These are phyloP conservation scores for Eutrema yunnanense DNA, from an alignment of 345 rosid genomes.

Conservation along the genomic window DNA sequence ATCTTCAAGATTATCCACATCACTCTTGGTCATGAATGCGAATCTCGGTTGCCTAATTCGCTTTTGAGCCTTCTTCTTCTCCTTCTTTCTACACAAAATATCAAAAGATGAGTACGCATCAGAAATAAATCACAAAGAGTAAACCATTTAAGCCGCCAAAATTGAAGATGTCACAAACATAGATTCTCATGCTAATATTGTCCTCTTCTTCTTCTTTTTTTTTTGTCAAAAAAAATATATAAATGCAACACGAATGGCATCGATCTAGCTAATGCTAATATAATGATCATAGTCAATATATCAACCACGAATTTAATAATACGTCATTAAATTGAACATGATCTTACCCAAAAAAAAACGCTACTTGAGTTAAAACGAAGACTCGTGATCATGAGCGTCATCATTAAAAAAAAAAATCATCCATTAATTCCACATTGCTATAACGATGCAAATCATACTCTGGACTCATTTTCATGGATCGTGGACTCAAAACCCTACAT, in stretches of 20 bases:
- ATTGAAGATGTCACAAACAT: neutral
- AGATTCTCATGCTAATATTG: neutral
- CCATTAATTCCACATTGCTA: neutral
- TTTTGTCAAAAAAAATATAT: no score
- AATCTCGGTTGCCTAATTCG: constrained; percentile 78
- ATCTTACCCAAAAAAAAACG: neutral
- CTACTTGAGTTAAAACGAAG: neutral
- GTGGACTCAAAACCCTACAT: constrained; percentile 13
- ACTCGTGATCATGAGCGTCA: neutral
- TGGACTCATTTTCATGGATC: neutral
- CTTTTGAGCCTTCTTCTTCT: constrained; percentile 73
- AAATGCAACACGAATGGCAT: no score
- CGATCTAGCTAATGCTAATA: no score
- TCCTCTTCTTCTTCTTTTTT: no score
- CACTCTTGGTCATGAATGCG: constrained; percentile 93
- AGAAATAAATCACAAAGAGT: neutral
- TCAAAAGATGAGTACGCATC: neutral
- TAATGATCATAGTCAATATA: neutral
- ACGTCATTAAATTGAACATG: neutral
- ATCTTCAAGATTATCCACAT: constrained; percentile 95
- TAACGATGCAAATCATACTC: neutral
- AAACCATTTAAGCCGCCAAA: neutral
- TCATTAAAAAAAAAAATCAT: neutral
- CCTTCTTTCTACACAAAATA: constrained; percentile 54
- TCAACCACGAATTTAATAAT: neutral